Base-by-base conservation (phyloP, 2,329 filamentous ascomycete genomes). In the Juglanconis juglandina region DNA sequence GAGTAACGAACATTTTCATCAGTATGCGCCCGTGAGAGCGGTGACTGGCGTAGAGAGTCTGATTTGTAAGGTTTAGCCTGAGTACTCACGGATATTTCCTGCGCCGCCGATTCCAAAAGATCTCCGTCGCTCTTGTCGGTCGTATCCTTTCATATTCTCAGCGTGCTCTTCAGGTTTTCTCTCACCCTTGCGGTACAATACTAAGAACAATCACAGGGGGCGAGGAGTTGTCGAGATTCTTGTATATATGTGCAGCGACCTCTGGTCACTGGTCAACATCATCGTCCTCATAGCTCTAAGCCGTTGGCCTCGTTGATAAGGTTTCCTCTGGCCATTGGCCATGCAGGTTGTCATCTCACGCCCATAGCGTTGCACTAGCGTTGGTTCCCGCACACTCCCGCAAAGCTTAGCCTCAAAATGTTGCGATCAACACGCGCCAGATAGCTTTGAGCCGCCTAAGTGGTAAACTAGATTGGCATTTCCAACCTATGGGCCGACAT, bases 31-130 rank as follows among this genome's bases (percentile, higher is more conserved):
- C 24, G 24, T 24, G 24, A 24, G 24, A 24, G 24, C 24, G 24
- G 24, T 24, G 24, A 24, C 24, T 24, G 24, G 24, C 24, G 24
- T 24, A 24, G 24, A 24, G 24, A 24, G 24, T 24, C 24, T 24
- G 24, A 32, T 10, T 35, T 17, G 10, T n/a, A 5, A 6, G 17
- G 1, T 9, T 5, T n/a, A 3, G 13, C 14, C 4, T 34, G 17
- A 33, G 32, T 17, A 24, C 59, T 13, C 49, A 61, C 59, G 59
- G 9, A 61, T 61, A 35, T 61, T 61, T 24, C 59, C 59, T 10
- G 59, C 59, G 0, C 59, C 59, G 24, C 59, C 59, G n/a, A 61
- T 61, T 7, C 59, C 59, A 8, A 61, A 58, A 3, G 59, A 61
- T 17, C 55, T 44, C 14, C 50, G 52, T 6, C 50, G 35, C 33